Evolutionary conservation across 306 rosid genomes (phyloP).

Genomic region (Carpinus viminea): DNA sequence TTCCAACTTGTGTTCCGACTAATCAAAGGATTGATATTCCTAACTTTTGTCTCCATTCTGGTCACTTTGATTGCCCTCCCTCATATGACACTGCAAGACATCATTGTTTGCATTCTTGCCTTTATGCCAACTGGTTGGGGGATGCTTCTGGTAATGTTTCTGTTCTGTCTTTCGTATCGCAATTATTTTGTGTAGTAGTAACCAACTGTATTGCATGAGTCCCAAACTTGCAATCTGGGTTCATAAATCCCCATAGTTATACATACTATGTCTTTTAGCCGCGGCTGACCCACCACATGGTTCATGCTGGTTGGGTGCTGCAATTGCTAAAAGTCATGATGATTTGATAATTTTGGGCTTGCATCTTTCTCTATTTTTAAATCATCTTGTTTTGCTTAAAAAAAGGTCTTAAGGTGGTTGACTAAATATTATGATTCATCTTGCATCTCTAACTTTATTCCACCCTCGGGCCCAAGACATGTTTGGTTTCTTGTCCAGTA

Average conservation of each 20-base stretch:
- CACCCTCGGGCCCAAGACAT: too few relatives aligned
- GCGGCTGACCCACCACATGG: background rate
- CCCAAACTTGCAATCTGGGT: background rate
- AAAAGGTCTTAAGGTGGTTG: too few relatives aligned
- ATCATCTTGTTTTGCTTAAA: too few relatives aligned
- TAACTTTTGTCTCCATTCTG: constrained; percentile 80
- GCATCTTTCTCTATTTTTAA: too few relatives aligned
- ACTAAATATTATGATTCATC: too few relatives aligned
- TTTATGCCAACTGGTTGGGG: constrained; percentile 99
- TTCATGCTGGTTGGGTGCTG: background rate
- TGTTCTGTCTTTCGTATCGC: background rate
- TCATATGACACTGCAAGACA: constrained; percentile 84
- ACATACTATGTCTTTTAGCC: background rate
- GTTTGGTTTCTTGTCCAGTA: too few relatives aligned
- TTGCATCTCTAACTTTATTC: too few relatives aligned
- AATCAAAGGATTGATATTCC: constrained; percentile 84
- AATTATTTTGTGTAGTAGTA: background rate
- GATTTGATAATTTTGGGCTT: background rate
- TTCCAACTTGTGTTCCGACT: constrained; percentile 92
- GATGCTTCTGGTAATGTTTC: constrained; percentile 70
- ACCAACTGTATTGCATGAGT: background rate
- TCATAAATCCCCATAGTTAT: background rate
- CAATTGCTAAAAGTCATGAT: background rate
- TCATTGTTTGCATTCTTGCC: constrained; percentile 93
- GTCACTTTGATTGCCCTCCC: constrained; percentile 81